Evolutionary conservation across 257 asterid genomes (phyloP).

Genomic region (Solanum verrucosum): DNA sequence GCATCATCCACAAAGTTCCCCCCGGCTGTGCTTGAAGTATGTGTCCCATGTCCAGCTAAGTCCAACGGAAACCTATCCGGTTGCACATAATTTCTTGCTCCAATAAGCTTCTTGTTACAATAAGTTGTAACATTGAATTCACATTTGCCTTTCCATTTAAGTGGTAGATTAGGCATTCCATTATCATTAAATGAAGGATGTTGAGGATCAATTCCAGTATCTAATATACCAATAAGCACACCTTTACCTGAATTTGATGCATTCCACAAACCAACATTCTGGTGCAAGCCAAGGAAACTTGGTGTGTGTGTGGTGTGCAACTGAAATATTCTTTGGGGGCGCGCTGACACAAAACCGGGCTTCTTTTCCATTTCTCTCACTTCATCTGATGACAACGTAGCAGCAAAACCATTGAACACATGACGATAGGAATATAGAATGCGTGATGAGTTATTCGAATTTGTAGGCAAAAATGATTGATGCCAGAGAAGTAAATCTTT

Average conservation of each 20-base stretch:
- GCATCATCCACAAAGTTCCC: constrained; percentile 1
- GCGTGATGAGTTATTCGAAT: not conserved
- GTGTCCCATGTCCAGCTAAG: not conserved
- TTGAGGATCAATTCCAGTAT: not conserved
- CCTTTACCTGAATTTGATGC: not conserved
- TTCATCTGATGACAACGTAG: not conserved
- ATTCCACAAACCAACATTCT: not conserved
- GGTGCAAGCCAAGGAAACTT: not conserved
- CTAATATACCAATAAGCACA: not conserved
- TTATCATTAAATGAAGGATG: constrained; percentile 2
- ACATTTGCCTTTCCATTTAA: too few species aligned
- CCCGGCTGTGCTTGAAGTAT: not conserved
- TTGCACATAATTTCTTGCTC: too few species aligned
- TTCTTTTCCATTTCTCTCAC: not conserved
- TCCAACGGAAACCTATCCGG: not conserved
- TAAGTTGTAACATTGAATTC: too few species aligned
- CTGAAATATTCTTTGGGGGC: not conserved
- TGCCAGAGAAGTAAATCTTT: not conserved
- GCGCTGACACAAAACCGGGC: not conserved
- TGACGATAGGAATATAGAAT: not conserved
- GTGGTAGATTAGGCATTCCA: constrained; percentile 1
- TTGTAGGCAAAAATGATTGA: not conserved
- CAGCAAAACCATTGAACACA: not conserved
- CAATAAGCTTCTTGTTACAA: too few species aligned
- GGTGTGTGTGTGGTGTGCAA: not conserved